Evolutionary conservation across 1,139 yeast species (phyloP).

Genomic region (Yamadazyma kanchanaburiensis): DNA sequence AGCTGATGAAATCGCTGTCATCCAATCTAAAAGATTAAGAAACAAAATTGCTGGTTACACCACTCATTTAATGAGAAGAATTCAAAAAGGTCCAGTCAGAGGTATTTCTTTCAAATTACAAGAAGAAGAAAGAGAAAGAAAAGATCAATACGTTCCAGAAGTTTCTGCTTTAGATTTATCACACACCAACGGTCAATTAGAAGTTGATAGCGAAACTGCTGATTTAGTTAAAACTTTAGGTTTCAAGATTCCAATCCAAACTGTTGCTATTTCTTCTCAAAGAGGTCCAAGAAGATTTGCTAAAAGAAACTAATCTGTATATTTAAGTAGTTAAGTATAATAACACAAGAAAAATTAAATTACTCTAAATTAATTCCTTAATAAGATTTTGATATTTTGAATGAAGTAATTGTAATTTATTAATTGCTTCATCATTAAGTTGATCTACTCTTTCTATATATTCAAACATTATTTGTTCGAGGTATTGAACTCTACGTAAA

Average conservation of each 20-base stretch:
- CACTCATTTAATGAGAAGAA: conserved; percentile 99
- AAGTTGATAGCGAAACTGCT: conserved; percentile 97
- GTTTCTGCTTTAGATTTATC: conserved; percentile 99
- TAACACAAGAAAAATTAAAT: conserved; percentile 4
- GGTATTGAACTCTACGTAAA: conserved; percentile 2
- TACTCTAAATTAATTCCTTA: conserved; percentile 1
- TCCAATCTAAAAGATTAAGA: conserved; percentile 99
- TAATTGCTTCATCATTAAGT: conserved; percentile 1
- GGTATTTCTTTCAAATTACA: conserved; percentile 99
- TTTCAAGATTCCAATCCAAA: conserved; percentile 90
- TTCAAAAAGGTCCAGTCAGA: conserved; percentile 99
- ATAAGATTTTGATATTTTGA: conserved; percentile 1
- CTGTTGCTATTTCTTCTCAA: conserved; percentile 89
- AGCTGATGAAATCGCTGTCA: conserved; percentile 97
- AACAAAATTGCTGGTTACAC: conserved; percentile 99
- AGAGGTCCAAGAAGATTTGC: conserved; percentile 94
- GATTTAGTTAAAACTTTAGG: conserved; percentile 95
- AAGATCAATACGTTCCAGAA: conserved; percentile 99
- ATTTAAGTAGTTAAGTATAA: conserved; percentile 8
- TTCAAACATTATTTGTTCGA: conserved; percentile 1
- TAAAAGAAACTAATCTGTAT: conserved; percentile 71
- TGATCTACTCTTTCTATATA: conserved; percentile 1
- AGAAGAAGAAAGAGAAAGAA: conserved; percentile 99
- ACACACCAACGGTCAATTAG: conserved; percentile 94
- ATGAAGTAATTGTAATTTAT: conserved; percentile 2